phyloP scores from a whole-genome alignment of 768 basidiomycete genomes.

The Phanerodontia chrysosporium region DNA sequence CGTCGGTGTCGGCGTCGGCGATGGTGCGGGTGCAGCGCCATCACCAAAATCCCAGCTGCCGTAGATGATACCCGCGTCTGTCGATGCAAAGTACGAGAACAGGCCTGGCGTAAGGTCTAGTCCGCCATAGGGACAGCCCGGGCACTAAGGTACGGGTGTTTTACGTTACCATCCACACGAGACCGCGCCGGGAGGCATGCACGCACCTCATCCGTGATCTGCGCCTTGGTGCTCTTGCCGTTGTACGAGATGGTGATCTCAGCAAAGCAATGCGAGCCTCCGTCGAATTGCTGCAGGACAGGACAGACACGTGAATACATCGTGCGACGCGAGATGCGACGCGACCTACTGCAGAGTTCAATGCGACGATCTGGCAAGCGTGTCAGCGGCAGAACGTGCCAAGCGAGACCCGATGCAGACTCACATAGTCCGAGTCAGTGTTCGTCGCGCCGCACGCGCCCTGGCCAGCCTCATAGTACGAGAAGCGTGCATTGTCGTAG shows the following conservation, averaged over 20 bases:
- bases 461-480: slow-evolving; percentile 13
- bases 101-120: slow-evolving; percentile 59
- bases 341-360: slow-evolving; percentile 24
- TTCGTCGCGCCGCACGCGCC: slow-evolving; percentile 17
- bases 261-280: slow-evolving; percentile 49
- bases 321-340: neutral
- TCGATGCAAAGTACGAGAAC: slow-evolving; percentile 47
- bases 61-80: slow-evolving; percentile 41
- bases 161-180: neutral
- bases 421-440: slow-evolving; percentile 14
- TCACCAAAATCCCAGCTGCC: slow-evolving; percentile 43
- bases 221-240: slow-evolving; percentile 53
- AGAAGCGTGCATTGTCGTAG: slow-evolving; percentile 12
- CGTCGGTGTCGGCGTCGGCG: slow-evolving; percentile 10
- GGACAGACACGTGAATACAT: slow-evolving; percentile 3
- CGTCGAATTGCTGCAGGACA: slow-evolving; percentile 46
- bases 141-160: slow-evolving; percentile 41
- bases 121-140: slow-evolving; percentile 54
- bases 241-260: slow-evolving; percentile 54
- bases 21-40: neutral
- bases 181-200: neutral
- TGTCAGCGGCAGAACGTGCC: neutral
- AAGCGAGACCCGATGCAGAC: neutral
- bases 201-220: slow-evolving; percentile 56
- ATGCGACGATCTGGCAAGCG: slow-evolving; percentile 46